Conservation (phyloP, 2,329 filamentous ascomycete genomes). For the Leptosphaerulina australis region DNA sequence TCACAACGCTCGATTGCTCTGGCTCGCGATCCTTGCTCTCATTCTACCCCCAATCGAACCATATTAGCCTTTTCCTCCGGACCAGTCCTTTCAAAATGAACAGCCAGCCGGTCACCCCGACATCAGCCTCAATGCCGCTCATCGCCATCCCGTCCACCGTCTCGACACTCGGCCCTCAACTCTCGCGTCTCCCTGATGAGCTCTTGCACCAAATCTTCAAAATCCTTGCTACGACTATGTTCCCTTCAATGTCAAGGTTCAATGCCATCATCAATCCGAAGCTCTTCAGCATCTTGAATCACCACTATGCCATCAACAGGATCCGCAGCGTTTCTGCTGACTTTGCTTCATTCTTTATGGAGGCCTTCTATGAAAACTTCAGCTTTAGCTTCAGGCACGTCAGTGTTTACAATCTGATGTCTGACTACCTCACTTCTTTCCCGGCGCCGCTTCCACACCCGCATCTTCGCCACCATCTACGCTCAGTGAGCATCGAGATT, state of each 20-base stretch:
- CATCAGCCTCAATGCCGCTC: constrained; percentile 2
- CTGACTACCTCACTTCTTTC: not conserved
- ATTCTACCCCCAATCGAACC: not conserved
- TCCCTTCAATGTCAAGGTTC: constrained; percentile 1
- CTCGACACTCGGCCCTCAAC: constrained; percentile 4
- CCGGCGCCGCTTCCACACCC: constrained; percentile 3
- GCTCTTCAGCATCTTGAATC: constrained; percentile 14
- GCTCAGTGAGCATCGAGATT: constrained; percentile 14
- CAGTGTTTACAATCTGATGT: not conserved
- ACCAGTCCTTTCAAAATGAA: not conserved
- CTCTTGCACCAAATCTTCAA: constrained; percentile 24
- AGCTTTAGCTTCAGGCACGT: constrained; percentile 8
- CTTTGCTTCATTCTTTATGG: constrained; percentile 12
- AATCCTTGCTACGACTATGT: constrained; percentile 1
- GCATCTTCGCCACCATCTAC: constrained; percentile 1
- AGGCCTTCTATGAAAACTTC: constrained; percentile 20
- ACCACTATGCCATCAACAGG: constrained; percentile 3
- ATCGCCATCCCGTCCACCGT: constrained; percentile 10
- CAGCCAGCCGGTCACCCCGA: not conserved
- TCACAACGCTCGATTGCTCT: not conserved
- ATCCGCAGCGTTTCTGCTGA: constrained; percentile 12
- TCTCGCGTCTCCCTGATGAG: constrained; percentile 22
- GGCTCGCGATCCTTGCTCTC: not conserved
- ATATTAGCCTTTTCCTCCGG: not conserved
- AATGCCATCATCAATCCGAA: constrained; percentile 4